Base-by-base conservation (phyloP, 2,329 filamentous ascomycete genomes). In the Pseudocercospora cruenta region DNA sequence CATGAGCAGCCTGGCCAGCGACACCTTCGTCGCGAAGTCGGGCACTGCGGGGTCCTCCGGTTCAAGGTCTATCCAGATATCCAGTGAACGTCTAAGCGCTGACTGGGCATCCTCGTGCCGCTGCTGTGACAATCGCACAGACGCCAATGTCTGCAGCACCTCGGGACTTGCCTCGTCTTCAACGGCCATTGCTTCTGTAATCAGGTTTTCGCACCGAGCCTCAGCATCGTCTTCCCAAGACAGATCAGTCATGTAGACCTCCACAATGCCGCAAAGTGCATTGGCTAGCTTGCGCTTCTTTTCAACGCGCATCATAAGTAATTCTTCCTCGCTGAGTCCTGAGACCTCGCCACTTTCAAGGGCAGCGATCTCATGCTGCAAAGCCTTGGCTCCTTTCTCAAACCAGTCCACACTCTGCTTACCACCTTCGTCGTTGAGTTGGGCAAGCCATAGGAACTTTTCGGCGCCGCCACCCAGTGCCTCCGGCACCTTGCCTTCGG, bases 221-320 rank as follows among this genome's bases (percentile, higher is more conserved):
- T 99, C 95, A 4, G 94, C 95, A 76, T 97, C 93, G 60, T 89
- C 88, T 80, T 97, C 94, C 92, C 86, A 90, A 14, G 75, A 77
- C 47, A 70, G 57, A 57, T 99, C 95, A 10, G 95, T 99, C 95
- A 99, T 99, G 83, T 97, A 99, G 58, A 99, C 93, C 82, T 99
- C 95, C 6, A 92, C 90, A 67, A 98, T 92, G 28, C 92, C 93
- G 80, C 96, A 99, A 39, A 99, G 85, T n/a, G 94, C 92, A 72
- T 93, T 93, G 1, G 93, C 92, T 39, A 98, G 84, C 80, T 95
- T 95, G 70, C 85, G 84, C 78, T 90, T 90, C 83, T 92, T 92
- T 79, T 93, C 91, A 28, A 89, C 86, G 6, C 75, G 72, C 47
- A 88, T 60, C 39, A 82, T 74, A 24, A 81, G 67, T 24, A 77